Percentiles rank a stretch among this genome's conserved stretches.
Conservation (phyloP, 495 filamentous ascomycete species). For the Durotheca rogersii region DNA sequence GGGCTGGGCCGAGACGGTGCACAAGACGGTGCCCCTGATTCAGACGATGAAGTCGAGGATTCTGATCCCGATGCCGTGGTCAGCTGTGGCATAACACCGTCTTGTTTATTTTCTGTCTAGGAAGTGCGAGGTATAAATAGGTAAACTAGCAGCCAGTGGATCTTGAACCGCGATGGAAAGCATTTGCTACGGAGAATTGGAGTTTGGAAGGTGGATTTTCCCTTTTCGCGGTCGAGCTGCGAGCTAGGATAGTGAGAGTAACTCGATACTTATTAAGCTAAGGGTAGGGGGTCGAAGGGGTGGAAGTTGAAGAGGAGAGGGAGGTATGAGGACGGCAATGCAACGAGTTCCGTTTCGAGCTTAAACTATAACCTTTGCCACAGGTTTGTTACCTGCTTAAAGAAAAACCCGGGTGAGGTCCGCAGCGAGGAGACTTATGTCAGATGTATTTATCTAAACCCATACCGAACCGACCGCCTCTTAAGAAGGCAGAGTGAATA, state of each 20-base stretch:
- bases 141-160: background rate
- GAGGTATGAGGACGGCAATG: background rate
- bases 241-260: background rate
- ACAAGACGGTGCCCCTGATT: conserved; percentile 97
- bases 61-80: conserved; percentile 94
- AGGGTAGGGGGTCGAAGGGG: background rate
- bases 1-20: conserved; percentile 96
- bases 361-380: too few relatives aligned
- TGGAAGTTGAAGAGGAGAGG: background rate
- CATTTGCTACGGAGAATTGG: conserved; percentile 25
- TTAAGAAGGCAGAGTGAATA: too few relatives aligned
- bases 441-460: too few relatives aligned
- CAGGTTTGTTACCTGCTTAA: too few relatives aligned
- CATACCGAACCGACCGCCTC: too few relatives aligned
- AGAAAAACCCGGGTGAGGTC: too few relatives aligned
- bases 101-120: background rate
- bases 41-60: conserved; percentile 94
- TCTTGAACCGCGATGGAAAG: conserved; percentile 7
- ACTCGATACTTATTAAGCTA: too few relatives aligned
- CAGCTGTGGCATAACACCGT: conserved; percentile 79
- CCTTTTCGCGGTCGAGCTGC: conserved; percentile 4
- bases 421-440: too few relatives aligned
- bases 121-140: background rate
- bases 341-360: too few relatives aligned
- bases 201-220: conserved; percentile 22